Evolutionary conservation across 257 asterid genomes (phyloP).

Genomic region (Osmanthus fragrans): DNA sequence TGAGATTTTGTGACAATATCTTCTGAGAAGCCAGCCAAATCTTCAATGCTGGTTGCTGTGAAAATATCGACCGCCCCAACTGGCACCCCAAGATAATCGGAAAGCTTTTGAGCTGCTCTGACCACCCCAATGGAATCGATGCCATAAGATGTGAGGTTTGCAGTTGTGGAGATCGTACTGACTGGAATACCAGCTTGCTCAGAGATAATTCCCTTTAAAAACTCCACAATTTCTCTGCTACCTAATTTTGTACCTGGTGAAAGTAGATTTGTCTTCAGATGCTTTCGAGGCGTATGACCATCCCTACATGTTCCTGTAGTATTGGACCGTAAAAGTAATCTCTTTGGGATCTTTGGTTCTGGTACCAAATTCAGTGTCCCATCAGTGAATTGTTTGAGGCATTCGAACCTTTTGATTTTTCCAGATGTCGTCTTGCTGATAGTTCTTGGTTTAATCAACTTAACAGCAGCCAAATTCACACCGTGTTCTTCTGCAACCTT

Average conservation of each 20-base stretch:
- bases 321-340: constrained; percentile 55
- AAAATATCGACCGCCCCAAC: constrained; percentile 91
- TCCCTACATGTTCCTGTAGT: constrained; percentile 81
- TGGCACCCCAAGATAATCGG: constrained; percentile 74
- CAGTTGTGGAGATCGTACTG: constrained; percentile 61
- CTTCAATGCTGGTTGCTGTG: constrained; percentile 80
- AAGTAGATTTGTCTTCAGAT: constrained; percentile 26
- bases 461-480: constrained; percentile 60
- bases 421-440: constrained; percentile 85
- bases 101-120: constrained; percentile 89
- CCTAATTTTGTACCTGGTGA: constrained; percentile 33
- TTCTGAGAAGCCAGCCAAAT: constrained; percentile 73
- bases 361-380: constrained; percentile 64
- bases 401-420: constrained; percentile 75
- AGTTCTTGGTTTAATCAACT: constrained; percentile 67
- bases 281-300: constrained; percentile 68
- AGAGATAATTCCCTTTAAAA: constrained; percentile 55
- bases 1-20: constrained; percentile 50
- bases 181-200: constrained; percentile 64
- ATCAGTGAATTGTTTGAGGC: constrained; percentile 70
- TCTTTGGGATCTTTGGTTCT: constrained; percentile 38
- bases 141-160: constrained; percentile 67
- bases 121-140: constrained; percentile 95
- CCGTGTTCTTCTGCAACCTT: constrained; percentile 82
- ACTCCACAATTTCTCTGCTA: constrained; percentile 56